These are phyloP conservation scores for Penicillium robsamsonii DNA, from an alignment of 495 filamentous ascomycete species.

Conservation along the genomic window DNA sequence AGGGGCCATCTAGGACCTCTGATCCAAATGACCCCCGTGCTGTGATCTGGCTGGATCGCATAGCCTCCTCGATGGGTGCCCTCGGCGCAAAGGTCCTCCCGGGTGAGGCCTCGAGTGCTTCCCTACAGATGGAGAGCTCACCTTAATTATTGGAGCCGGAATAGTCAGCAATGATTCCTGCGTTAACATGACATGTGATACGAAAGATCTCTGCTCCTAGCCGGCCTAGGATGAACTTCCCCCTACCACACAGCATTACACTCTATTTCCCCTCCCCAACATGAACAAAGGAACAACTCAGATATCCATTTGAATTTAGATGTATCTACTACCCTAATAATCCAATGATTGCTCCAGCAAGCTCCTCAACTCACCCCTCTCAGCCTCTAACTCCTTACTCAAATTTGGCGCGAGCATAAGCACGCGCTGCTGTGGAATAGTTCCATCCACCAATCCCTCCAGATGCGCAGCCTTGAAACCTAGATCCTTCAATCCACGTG, in stretches of 20 bases:
- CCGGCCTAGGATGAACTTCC: not conserved
- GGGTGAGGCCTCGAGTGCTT: not conserved
- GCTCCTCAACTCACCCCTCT: slow-evolving; percentile 62
- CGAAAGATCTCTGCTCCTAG: not conserved
- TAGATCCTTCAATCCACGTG: slow-evolving; percentile 75
- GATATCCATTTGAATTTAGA: not conserved
- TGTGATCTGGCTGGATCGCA: slow-evolving; percentile 37
- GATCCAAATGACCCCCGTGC: slow-evolving; percentile 24
- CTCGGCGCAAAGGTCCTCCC: slow-evolving; percentile 22
- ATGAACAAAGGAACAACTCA: not conserved
- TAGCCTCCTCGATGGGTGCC: slow-evolving; percentile 42
- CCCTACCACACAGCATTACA: not conserved
- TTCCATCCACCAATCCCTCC: slow-evolving; percentile 83
- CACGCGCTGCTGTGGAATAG: slow-evolving; percentile 85
- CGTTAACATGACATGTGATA: not conserved
- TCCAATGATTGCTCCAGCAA: slow-evolving; percentile 67
- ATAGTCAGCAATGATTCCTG: not conserved
- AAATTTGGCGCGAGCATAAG: slow-evolving; percentile 87
- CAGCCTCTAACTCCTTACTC: slow-evolving; percentile 58
- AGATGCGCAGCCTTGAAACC: slow-evolving; percentile 76
- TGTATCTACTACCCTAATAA: slow-evolving; percentile 35
- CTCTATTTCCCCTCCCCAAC: not conserved
- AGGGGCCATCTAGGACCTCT: slow-evolving; percentile 24
- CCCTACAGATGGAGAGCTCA: not conserved
- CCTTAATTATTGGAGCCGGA: too few species aligned